phyloP scores from a whole-genome alignment of 2,329 filamentous ascomycete species.

The Alternaria arbusti region DNA sequence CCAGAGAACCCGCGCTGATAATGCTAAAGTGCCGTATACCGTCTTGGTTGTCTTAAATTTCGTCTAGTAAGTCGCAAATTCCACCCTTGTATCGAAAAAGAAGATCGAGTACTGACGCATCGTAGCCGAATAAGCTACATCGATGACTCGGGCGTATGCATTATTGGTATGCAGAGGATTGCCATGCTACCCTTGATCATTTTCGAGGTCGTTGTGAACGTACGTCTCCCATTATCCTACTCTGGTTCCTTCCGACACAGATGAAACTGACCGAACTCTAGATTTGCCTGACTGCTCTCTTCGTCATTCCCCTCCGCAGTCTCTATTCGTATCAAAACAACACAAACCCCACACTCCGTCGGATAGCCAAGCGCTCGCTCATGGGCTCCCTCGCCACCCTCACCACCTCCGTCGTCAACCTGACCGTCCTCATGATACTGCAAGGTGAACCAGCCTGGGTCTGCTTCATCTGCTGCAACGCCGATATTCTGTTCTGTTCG shows the following conservation, averaged over 20 bases:
- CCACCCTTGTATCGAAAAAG: neutral
- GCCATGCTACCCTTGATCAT: slow-evolving; percentile 67
- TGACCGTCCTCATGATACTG: slow-evolving; percentile 64
- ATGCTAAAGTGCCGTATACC: slow-evolving; percentile 33
- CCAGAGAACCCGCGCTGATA: slow-evolving; percentile 3
- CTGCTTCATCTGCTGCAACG: slow-evolving; percentile 61
- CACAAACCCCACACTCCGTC: slow-evolving; percentile 55
- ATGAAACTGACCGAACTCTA: slow-evolving; percentile 16
- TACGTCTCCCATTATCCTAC: slow-evolving; percentile 24
- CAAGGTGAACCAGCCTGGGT: slow-evolving; percentile 70
- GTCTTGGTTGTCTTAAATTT: slow-evolving; percentile 65
- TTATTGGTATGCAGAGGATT: slow-evolving; percentile 66
- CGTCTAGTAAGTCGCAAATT: slow-evolving; percentile 57
- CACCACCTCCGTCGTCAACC: slow-evolving; percentile 64
- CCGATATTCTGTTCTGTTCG: slow-evolving; percentile 42
- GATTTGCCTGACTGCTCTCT: slow-evolving; percentile 68
- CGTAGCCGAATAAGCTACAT: slow-evolving; percentile 64
- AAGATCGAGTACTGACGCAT: neutral
- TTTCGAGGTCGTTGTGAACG: slow-evolving; percentile 67
- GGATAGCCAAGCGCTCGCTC: slow-evolving; percentile 64
- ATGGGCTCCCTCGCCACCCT: slow-evolving; percentile 65
- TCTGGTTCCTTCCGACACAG: neutral
- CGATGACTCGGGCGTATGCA: slow-evolving; percentile 60
- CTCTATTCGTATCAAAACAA: slow-evolving; percentile 63
- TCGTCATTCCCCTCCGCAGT: slow-evolving; percentile 65